A percentile compares a stretch with the other conserved stretches of the same genome.
phyloP scores from a whole-genome alignment of 2,329 filamentous ascomycete species.

The Botrytis elliptica region DNA sequence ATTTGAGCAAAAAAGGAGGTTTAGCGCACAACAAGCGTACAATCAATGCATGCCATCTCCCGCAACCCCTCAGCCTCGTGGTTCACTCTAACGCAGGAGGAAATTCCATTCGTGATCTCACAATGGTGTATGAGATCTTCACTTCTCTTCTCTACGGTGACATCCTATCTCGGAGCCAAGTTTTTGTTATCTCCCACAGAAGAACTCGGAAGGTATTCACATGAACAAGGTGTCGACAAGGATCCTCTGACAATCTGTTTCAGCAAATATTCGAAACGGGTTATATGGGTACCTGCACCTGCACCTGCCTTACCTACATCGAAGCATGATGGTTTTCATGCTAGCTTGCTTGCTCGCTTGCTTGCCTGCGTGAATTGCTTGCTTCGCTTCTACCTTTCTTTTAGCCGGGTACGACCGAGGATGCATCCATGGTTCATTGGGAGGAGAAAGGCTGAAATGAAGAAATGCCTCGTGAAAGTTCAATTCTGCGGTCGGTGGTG shows the following conservation, averaged over 20 bases:
- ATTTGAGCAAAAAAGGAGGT: conserved; percentile 14
- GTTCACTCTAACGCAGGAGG: not conserved
- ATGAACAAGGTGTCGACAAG: not conserved
- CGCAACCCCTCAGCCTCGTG: conserved; percentile 18
- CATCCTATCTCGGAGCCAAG: conserved; percentile 7
- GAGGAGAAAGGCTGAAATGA: conserved; percentile 11
- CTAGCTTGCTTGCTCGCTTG: conserved; percentile 17
- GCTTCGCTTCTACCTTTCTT: conserved; percentile 7
- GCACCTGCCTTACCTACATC: conserved; percentile 1
- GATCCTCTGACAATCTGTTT: conserved; percentile 2
- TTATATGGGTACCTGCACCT: conserved; percentile 21
- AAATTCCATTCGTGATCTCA: not conserved
- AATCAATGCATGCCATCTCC: conserved; percentile 22
- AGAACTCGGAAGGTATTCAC: not conserved
- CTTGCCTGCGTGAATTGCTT: conserved; percentile 11
- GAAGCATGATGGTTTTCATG: conserved; percentile 9
- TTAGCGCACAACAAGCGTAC: conserved; percentile 5
- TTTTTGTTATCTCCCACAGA: not conserved
- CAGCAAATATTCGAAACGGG: conserved; percentile 20
- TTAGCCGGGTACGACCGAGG: conserved; percentile 18
- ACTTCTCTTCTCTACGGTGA: not conserved
- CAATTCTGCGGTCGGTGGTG: not conserved
- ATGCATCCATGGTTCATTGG: not conserved
- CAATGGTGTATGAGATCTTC: not conserved
- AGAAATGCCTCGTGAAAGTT: not conserved